Evolutionary conservation across 768 basidiomycete species (phyloP).

Genomic region (Punctularia strigosozonata): DNA sequence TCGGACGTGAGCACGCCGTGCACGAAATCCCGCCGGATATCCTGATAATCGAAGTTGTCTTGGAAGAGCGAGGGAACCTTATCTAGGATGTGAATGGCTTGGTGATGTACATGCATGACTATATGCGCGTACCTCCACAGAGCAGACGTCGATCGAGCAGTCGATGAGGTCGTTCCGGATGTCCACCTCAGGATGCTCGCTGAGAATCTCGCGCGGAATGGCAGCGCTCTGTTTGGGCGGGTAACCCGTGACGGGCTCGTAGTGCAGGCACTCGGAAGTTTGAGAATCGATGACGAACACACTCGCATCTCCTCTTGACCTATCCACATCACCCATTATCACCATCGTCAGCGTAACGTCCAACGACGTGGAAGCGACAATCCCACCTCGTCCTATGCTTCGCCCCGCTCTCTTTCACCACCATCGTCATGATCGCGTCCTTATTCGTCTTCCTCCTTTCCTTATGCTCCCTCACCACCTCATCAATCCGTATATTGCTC

Average conservation of each 20-base stretch:
- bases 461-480: constrained; percentile 82
- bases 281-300: constrained; percentile 69
- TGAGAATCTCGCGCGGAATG: constrained; percentile 72
- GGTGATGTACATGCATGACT: background rate
- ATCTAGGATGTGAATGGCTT: background rate
- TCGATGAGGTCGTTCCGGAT: constrained; percentile 83
- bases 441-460: constrained; percentile 77
- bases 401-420: constrained; percentile 69
- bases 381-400: constrained; percentile 64
- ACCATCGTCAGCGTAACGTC: constrained; percentile 3
- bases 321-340: constrained; percentile 15
- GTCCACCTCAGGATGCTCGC: constrained; percentile 67
- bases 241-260: constrained; percentile 63
- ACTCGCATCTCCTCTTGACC: constrained; percentile 61
- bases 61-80: constrained; percentile 94
- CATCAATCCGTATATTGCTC: constrained; percentile 84
- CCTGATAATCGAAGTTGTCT: constrained; percentile 96
- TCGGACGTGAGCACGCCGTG: constrained; percentile 92
- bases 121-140: constrained; percentile 60
- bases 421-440: constrained; percentile 95
- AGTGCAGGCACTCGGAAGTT: constrained; percentile 76
- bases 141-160: constrained; percentile 87
- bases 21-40: constrained; percentile 86
- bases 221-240: constrained; percentile 48
- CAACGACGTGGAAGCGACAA: constrained; percentile 3